phyloP scores from a whole-genome alignment of 2,329 filamentous ascomycete genomes.

The Didymellaceae sp. region DNA sequence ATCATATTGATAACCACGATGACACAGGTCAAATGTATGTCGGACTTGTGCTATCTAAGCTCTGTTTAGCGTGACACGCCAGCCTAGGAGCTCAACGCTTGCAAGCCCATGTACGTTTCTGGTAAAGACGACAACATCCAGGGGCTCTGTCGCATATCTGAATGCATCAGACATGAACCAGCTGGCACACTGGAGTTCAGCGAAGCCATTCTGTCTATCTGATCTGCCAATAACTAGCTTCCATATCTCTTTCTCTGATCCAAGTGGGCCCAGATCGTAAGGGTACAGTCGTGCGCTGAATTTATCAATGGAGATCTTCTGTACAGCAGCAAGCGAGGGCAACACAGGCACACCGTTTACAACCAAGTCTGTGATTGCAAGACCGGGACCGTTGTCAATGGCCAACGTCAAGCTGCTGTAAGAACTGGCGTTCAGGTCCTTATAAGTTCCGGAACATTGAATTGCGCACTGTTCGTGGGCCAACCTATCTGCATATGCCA shows the following conservation, averaged over 20 bases:
- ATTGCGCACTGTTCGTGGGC: slow-evolving; percentile 24
- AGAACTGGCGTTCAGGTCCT: neutral
- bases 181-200: slow-evolving; percentile 29
- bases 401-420: slow-evolving; percentile 16
- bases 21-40: no score
- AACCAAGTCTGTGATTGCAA: slow-evolving; percentile 21
- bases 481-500: slow-evolving; percentile 31
- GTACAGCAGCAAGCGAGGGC: slow-evolving; percentile 18
- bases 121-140: slow-evolving; percentile 30
- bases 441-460: slow-evolving; percentile 33
- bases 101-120: slow-evolving; percentile 3
- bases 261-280: slow-evolving; percentile 27
- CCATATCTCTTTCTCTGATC: slow-evolving; percentile 23
- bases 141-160: slow-evolving; percentile 27
- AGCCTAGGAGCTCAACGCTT: slow-evolving; percentile 25
- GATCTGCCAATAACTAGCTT: slow-evolving; percentile 25
- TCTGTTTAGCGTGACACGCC: slow-evolving; percentile 20
- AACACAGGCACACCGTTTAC: slow-evolving; percentile 29
- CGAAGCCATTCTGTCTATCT: slow-evolving; percentile 16
- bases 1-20: no score
- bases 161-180: slow-evolving; percentile 29
- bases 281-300: slow-evolving; percentile 33
- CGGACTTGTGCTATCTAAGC: neutral
- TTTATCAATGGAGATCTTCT: slow-evolving; percentile 9
- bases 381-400: slow-evolving; percentile 32